Conservation (phyloP, 2,329 filamentous ascomycete species). For the Talaromyces pinophilus region DNA sequence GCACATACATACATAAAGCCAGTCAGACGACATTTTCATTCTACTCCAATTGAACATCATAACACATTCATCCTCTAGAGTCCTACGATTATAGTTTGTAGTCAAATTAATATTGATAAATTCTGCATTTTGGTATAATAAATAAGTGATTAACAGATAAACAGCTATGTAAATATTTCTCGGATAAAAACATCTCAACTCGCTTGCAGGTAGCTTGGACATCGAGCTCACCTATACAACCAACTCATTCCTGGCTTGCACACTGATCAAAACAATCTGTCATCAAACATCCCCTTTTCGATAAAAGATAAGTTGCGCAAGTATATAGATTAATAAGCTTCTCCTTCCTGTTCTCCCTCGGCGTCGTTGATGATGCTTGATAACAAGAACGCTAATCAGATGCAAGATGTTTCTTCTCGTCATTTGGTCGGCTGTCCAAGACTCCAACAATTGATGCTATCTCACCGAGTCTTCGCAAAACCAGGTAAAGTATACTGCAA, state of each 20-base stretch:
- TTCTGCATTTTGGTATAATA: conserved; percentile 12
- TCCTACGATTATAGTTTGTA: not conserved
- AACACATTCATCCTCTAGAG: not conserved
- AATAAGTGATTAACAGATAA: conserved; percentile 17
- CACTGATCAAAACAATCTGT: not conserved
- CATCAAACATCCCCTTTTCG: not conserved
- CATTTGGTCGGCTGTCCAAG: conserved; percentile 20
- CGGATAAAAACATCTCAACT: conserved; percentile 7
- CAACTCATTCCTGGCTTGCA: not conserved
- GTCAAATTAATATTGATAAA: not conserved
- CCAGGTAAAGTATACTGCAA: not conserved
- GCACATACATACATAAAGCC: not conserved
- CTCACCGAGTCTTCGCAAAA: not conserved
- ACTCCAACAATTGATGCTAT: conserved; percentile 15
- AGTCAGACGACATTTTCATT: not conserved
- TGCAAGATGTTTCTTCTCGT: conserved; percentile 15
- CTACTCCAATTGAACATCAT: not conserved
- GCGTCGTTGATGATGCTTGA: conserved; percentile 12
- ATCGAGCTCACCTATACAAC: conserved; percentile 1
- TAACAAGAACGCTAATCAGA: conserved; percentile 20
- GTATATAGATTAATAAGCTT: conserved; percentile 8
- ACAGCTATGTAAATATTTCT: conserved; percentile 19
- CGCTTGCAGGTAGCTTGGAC: conserved; percentile 11
- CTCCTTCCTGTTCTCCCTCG: conserved; percentile 11
- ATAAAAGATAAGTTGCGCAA: conserved; percentile 9